phyloP scores from a whole-genome alignment of 352 stramenopile species.

The Pilasporangium apinafurcum region DNA sequence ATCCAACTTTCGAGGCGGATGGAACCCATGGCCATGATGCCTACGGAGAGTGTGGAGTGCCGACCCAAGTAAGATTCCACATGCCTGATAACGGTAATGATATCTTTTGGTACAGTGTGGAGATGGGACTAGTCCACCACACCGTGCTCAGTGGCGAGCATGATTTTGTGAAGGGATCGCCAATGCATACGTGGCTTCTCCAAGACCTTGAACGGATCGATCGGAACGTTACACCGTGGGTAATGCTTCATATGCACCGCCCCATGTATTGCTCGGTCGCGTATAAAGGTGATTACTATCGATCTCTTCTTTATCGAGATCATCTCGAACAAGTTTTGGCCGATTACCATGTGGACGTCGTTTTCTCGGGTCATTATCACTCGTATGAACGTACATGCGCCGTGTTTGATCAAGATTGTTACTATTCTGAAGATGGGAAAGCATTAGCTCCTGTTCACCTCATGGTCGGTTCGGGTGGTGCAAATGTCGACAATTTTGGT shows the following conservation, averaged over 20 bases:
- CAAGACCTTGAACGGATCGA: conserved; percentile 35
- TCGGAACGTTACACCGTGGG: conserved; percentile 41
- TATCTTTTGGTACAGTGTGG: conserved; percentile 53
- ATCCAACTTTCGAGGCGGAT: conserved; percentile 23
- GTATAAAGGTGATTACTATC: conserved; percentile 28
- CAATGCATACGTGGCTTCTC: conserved; percentile 47
- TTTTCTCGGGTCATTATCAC: conserved; percentile 60
- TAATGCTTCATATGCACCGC: conserved; percentile 51
- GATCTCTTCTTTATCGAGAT: conserved; percentile 33
- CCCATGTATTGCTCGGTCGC: conserved; percentile 51
- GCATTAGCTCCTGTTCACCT: conserved; percentile 45
- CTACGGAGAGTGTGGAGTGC: conserved; percentile 82
- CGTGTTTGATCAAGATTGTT: conserved; percentile 41
- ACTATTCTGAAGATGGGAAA: conserved; percentile 20
- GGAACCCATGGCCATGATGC: conserved; percentile 33
- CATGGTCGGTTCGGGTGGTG: conserved; percentile 48
- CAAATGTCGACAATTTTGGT: conserved; percentile 22
- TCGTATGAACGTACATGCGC: conserved; percentile 57
- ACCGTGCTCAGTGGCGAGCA: conserved; percentile 44
- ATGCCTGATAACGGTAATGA: conserved; percentile 57
- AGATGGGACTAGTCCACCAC: conserved; percentile 42
- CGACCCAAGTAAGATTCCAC: conserved; percentile 60
- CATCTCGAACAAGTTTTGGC: conserved; percentile 37
- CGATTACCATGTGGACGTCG: conserved; percentile 42
- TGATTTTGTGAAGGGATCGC: conserved; percentile 32